These are phyloP conservation scores for Microsporum audouinii DNA, from an alignment of 2,329 filamentous ascomycete species.

Conservation along the genomic window DNA sequence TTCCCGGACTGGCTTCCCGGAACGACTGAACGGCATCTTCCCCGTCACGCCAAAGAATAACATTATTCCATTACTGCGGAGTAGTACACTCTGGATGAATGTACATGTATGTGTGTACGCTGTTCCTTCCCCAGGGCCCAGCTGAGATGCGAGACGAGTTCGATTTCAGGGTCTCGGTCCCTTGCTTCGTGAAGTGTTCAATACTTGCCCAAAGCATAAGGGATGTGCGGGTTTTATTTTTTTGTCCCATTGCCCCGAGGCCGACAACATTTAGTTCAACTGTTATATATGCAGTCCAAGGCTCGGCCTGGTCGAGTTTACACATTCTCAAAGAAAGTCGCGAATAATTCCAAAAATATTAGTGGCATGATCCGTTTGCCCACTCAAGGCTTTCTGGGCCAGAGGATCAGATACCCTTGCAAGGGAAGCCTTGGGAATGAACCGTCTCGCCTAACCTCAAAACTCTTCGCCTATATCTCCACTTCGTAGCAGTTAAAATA, in stretches of 20 bases:
- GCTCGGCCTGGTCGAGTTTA: background rate
- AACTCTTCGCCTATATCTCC: constrained; percentile 1
- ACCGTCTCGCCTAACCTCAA: background rate
- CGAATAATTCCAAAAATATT: background rate
- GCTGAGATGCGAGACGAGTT: background rate
- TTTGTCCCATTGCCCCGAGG: background rate
- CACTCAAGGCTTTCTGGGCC: background rate
- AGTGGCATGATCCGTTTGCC: background rate
- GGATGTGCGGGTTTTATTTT: background rate
- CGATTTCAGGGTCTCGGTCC: background rate
- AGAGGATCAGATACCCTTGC: background rate
- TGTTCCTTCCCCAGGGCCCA: background rate
- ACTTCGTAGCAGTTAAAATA: constrained; percentile 1
- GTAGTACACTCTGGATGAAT: too few relatives aligned
- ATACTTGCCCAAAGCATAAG: background rate
- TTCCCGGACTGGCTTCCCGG: background rate
- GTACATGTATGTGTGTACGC: background rate
- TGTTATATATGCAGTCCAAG: background rate
- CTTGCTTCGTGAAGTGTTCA: background rate
- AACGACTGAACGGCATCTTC: background rate
- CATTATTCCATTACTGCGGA: background rate
- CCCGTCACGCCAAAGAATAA: background rate
- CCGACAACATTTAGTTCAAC: background rate
- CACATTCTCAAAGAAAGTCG: background rate
- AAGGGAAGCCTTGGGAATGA: background rate